These are phyloP conservation scores for Diaporthe longicolla DNA, from an alignment of 2,329 filamentous ascomycete species.

Conservation along the genomic window DNA sequence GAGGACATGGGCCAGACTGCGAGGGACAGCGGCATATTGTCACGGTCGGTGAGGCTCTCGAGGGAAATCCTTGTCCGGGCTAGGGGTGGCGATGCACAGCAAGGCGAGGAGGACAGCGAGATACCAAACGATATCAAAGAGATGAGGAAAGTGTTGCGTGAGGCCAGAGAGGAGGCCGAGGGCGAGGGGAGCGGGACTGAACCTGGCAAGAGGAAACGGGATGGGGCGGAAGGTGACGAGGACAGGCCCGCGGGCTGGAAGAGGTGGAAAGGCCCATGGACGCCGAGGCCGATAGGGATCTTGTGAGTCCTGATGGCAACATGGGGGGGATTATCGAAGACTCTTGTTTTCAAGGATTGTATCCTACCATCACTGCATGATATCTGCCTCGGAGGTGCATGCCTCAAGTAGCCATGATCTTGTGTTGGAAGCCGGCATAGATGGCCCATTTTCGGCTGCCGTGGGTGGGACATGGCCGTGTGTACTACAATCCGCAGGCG, in stretches of 20 bases:
- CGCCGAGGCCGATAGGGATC: conserved; percentile 70
- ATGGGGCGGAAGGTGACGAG: conserved; percentile 35
- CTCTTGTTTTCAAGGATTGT: not conserved
- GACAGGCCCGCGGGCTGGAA: conserved; percentile 59
- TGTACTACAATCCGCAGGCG: not conserved
- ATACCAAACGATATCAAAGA: conserved; percentile 31
- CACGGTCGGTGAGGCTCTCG: conserved; percentile 49
- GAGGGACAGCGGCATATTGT: conserved; percentile 48
- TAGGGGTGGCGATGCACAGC: conserved; percentile 46
- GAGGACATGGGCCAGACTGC: conserved; percentile 49
- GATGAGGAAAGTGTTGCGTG: conserved; percentile 26
- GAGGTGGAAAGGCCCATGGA: conserved; percentile 67
- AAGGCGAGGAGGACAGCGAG: conserved; percentile 27
- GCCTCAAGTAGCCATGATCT: not conserved
- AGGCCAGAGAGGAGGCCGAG: conserved; percentile 25
- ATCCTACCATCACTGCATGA: not conserved
- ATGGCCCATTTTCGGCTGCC: not conserved
- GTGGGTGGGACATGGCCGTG: too few relatives aligned
- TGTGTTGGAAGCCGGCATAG: not conserved
- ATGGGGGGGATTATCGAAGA: not conserved
- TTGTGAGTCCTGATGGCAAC: conserved; percentile 52
- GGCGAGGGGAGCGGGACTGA: not conserved
- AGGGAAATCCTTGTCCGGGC: conserved; percentile 44
- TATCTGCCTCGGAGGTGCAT: not conserved
- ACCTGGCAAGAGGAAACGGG: conserved; percentile 37